Evolutionary conservation across 2,329 filamentous ascomycete genomes (phyloP).

Genomic region (Colletotrichum sublineola): DNA sequence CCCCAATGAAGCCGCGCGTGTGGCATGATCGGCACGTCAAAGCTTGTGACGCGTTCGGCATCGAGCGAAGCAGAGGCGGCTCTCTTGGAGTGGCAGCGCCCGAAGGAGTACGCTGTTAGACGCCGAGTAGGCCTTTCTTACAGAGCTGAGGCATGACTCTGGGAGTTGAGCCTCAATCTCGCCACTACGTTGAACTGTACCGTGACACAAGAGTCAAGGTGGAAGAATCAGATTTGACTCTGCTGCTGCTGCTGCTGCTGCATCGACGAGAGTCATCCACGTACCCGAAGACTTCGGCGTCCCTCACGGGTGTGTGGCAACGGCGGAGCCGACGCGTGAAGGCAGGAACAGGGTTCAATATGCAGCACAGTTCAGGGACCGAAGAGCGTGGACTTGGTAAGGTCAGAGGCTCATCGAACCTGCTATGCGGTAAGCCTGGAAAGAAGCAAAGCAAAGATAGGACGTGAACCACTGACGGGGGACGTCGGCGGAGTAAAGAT

Average conservation of each 20-base stretch:
- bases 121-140: slow-evolving; percentile 19
- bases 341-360: slow-evolving; percentile 4
- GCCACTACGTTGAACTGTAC: slow-evolving; percentile 28
- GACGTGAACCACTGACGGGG: slow-evolving; percentile 19
- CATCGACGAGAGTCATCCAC: background rate
- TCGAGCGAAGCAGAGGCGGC: background rate
- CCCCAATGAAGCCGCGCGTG: background rate
- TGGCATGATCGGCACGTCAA: slow-evolving; percentile 24
- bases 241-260: slow-evolving; percentile 9
- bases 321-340: slow-evolving; percentile 23
- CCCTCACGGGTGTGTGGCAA: slow-evolving; percentile 16
- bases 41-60: slow-evolving; percentile 3
- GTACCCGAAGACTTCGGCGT: background rate
- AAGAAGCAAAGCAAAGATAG: slow-evolving; percentile 17
- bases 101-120: slow-evolving; percentile 22
- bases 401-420: slow-evolving; percentile 1
- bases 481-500: slow-evolving; percentile 30
- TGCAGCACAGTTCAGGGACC: slow-evolving; percentile 19
- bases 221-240: slow-evolving; percentile 21
- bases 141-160: slow-evolving; percentile 20
- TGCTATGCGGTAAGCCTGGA: slow-evolving; percentile 7
- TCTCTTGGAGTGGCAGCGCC: background rate
- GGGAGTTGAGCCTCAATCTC: slow-evolving; percentile 35
- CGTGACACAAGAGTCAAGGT: slow-evolving; percentile 9
- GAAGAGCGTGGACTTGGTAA: slow-evolving; percentile 6